These are phyloP conservation scores for Dictyostelium intermedium DNA, from an alignment of 78 protist genomes.

Conservation along the genomic window DNA sequence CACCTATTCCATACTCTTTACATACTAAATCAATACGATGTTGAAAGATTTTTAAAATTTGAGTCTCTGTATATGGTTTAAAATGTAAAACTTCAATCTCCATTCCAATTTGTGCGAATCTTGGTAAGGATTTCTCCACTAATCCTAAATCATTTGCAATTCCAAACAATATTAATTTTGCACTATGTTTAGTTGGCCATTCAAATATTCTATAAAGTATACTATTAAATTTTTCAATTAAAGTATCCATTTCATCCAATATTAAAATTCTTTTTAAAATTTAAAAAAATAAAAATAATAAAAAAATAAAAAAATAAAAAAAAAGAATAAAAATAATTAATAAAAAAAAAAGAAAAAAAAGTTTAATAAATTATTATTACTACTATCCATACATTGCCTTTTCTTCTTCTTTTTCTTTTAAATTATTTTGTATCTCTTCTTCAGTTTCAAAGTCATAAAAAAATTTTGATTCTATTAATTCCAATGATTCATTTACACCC, in stretches of 20 bases:
- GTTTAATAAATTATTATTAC: not conserved
- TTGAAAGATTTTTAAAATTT: constrained; percentile 2
- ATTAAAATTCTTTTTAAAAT: not conserved
- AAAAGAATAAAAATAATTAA: not conserved
- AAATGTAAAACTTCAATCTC: constrained; percentile 13
- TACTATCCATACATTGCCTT: not conserved
- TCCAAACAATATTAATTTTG: constrained; percentile 42
- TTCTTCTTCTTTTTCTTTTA: not conserved
- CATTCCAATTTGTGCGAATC: not conserved
- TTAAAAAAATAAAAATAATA: too few species aligned
- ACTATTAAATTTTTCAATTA: not conserved
- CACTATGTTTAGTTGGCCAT: constrained; percentile 21
- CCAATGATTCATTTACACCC: not conserved
- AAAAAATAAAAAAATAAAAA: not conserved
- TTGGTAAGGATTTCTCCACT: constrained; percentile 13
- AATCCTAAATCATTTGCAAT: constrained; percentile 54
- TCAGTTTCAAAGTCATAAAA: not conserved
- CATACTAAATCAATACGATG: not conserved
- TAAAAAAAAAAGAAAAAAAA: not conserved
- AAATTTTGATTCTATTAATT: not conserved
- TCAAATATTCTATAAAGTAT: constrained; percentile 41
- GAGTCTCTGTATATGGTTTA: constrained; percentile 4
- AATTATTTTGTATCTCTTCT: not conserved
- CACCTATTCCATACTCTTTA: not conserved
- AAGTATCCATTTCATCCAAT: constrained; percentile 41